phyloP scores from a whole-genome alignment of 305 asterid genomes.

The Stenogyne calaminthoides region DNA sequence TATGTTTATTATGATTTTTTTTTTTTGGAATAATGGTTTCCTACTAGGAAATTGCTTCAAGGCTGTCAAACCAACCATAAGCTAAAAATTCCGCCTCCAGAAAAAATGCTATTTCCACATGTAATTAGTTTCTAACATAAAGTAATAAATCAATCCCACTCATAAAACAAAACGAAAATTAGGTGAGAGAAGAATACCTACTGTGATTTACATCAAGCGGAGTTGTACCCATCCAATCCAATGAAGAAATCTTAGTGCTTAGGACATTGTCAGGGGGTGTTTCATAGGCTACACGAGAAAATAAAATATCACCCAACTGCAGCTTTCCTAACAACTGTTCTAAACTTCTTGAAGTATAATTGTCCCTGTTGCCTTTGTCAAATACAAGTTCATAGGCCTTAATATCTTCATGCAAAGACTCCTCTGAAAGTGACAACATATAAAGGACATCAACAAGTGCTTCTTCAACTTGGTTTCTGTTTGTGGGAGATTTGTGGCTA shows the following conservation, averaged over 20 bases:
- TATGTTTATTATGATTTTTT: background rate
- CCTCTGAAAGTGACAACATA: constrained; percentile 65
- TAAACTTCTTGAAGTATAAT: constrained; percentile 40
- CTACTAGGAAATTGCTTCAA: background rate
- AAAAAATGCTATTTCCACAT: background rate
- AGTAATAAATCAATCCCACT: background rate
- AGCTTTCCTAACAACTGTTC: constrained; percentile 65
- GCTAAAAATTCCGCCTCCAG: background rate
- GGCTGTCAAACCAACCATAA: constrained; percentile 1
- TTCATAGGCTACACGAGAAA: constrained; percentile 48
- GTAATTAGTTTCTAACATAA: constrained; percentile 2
- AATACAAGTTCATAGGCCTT: constrained; percentile 65
- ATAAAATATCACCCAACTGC: constrained; percentile 64
- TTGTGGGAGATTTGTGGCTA: constrained; percentile 31
- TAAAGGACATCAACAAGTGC: constrained; percentile 63
- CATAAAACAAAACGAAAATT: constrained; percentile 24
- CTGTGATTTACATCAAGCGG: constrained; percentile 76
- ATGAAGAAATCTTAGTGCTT: constrained; percentile 53
- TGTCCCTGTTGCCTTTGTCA: constrained; percentile 46
- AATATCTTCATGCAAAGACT: constrained; percentile 40
- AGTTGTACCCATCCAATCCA: constrained; percentile 95
- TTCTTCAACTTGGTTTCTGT: constrained; percentile 51
- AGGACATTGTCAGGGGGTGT: constrained; percentile 35
- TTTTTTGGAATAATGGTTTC: background rate
- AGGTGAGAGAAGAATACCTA: constrained; percentile 58